Base-by-base conservation (phyloP, 768 basidiomycete genomes). In the Sporobolomyces phaffii region DNA sequence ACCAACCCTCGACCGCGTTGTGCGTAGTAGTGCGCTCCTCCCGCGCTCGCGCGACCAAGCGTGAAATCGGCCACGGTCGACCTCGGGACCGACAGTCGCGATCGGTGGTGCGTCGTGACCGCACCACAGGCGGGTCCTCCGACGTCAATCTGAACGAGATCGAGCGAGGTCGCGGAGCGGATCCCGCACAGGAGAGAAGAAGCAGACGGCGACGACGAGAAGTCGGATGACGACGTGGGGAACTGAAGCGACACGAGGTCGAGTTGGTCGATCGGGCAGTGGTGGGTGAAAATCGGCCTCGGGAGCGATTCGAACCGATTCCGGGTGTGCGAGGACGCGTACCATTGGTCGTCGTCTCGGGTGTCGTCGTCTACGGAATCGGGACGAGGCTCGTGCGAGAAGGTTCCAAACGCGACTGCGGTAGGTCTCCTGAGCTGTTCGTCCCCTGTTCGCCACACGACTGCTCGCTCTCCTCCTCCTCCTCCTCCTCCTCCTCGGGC, bases 231-330 rank as follows among this genome's bases (percentile, higher is more conserved):
- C 0, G 36, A 14, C 1, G 48, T n/a, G n/a, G n/a, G n/a, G n/a
- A n/a, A n/a, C n/a, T n/a, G 11, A 44, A 72, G 65, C 0, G 65
- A n/a, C 0, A 47, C 38, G 33, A 65, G 53, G 15, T 47, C 17
- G 22, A 72, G 43, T 41, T 67, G 63, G 28, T 52, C 62, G n/a
- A 68, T 54, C 11, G 70, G 62, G 15, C 22, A n/a, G 17, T 17
- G 24, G 15, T 33, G 60, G 8, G 33, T 17, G 34, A 60, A 49
- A n/a, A 67, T 53, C 1, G 58, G 49, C 3, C 29, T n/a, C 17
- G n/a, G 28, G 43, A 29, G 13, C 41, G 31, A 5, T 34, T 28
- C 47, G 60, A 41, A 22, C 7, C n/a, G 20, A n/a, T n/a, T 28
- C 4, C 20, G 2, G n/a, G 1, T 29, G 9, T 38, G 10, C 17